Conservation (phyloP, 768 basidiomycete genomes). For the Kwoniella mangroviensis region DNA sequence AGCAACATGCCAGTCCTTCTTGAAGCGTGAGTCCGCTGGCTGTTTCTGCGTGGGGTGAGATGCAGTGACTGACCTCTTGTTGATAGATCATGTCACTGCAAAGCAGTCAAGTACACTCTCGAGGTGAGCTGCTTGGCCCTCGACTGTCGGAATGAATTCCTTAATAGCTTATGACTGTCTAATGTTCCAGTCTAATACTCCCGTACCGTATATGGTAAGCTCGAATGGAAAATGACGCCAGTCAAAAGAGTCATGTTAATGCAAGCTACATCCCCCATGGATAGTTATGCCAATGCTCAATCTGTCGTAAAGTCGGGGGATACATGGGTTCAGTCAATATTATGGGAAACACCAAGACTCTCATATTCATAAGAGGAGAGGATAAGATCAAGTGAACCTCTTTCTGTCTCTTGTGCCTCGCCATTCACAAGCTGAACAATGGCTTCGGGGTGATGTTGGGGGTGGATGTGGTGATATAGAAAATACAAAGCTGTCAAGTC, state of each 20-base stretch:
- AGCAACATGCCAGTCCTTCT: constrained; percentile 45
- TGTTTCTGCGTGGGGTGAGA: too few species aligned
- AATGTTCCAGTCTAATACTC: constrained; percentile 46
- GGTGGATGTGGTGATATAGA: constrained; percentile 19
- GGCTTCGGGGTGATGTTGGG: neutral
- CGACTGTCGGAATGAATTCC: neutral
- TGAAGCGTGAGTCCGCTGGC: constrained; percentile 42
- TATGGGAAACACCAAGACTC: constrained; percentile 54
- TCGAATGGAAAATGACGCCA: too few species aligned
- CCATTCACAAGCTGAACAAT: neutral
- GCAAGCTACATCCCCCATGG: neutral
- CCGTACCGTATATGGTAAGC: constrained; percentile 52
- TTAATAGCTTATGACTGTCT: neutral
- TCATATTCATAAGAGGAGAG: constrained; percentile 51
- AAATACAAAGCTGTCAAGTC: constrained; percentile 45
- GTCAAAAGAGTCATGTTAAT: neutral
- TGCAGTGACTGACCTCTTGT: neutral
- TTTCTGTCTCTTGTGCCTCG: neutral
- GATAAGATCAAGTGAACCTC: constrained; percentile 53
- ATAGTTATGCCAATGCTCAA: constrained; percentile 54
- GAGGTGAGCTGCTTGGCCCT: constrained; percentile 33
- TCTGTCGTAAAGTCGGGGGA: constrained; percentile 56
- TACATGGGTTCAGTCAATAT: constrained; percentile 58
- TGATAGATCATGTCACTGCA: constrained; percentile 55
- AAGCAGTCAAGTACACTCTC: constrained; percentile 50